Percentiles rank a stretch among this genome's conserved stretches.
phyloP scores from a whole-genome alignment of 1,284 basidiomycete species.

The Athelia psychrophila region DNA sequence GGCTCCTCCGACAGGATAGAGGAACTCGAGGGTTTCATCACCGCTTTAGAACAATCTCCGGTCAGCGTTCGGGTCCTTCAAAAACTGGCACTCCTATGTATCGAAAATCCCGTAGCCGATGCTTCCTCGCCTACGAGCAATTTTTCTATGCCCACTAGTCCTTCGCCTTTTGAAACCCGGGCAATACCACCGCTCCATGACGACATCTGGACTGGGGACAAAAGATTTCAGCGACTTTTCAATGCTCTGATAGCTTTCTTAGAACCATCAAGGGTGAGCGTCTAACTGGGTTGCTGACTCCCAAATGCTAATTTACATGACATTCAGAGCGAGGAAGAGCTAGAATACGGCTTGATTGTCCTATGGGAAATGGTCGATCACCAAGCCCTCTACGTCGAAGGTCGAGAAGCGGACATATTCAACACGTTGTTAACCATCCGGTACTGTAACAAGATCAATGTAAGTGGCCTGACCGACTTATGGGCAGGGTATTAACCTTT shows the following conservation, averaged over 20 bases:
- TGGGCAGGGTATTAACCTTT: constrained; percentile 4
- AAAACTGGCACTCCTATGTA: constrained; percentile 59
- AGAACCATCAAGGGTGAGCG: constrained; percentile 50
- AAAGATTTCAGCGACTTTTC: constrained; percentile 64
- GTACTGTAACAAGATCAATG: constrained; percentile 67
- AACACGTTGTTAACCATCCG: constrained; percentile 58
- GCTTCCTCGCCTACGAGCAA: constrained; percentile 40
- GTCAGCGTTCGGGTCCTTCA: constrained; percentile 52
- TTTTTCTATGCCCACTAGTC: constrained; percentile 40
- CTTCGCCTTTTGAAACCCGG: constrained; percentile 44
- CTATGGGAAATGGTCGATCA: constrained; percentile 76
- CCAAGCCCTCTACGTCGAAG: constrained; percentile 65
- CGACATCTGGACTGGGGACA: constrained; percentile 66
- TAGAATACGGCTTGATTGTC: constrained; percentile 73
- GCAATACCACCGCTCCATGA: constrained; percentile 41
- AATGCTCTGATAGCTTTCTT: constrained; percentile 58
- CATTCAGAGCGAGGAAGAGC: constrained; percentile 52
- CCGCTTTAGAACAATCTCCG: constrained; percentile 47
- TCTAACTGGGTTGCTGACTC: constrained; percentile 7
- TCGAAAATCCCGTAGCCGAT: constrained; percentile 52
- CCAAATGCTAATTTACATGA: constrained; percentile 9
- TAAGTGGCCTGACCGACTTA: constrained; percentile 29
- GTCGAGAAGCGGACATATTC: constrained; percentile 70
- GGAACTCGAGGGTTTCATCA: constrained; percentile 52
- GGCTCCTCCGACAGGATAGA: constrained; percentile 36